Evolutionary conservation across 2,329 filamentous ascomycete genomes (phyloP).

Genomic region (Fusarium pseudograminearum): DNA sequence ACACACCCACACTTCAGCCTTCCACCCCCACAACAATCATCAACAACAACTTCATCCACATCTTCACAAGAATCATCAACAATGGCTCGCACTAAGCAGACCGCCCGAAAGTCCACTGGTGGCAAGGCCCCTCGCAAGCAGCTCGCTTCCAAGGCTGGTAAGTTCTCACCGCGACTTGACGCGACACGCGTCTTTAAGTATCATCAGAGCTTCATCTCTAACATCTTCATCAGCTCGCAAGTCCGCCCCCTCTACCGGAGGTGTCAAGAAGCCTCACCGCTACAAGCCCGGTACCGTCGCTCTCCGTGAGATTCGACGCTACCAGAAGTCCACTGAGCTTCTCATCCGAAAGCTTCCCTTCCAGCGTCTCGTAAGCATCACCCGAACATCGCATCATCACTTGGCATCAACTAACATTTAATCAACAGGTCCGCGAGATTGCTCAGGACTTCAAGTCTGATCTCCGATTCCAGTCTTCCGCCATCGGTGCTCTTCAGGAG

Average conservation of each 20-base stretch:
- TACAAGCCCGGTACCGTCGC: constrained; percentile 94
- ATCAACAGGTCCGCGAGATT: constrained; percentile 84
- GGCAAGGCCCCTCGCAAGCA: constrained; percentile 90
- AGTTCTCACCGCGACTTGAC: constrained; percentile 35
- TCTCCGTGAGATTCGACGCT: constrained; percentile 97
- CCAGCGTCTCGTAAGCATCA: constrained; percentile 80
- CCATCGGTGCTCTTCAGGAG: constrained; percentile 97
- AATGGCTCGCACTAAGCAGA: constrained; percentile 77
- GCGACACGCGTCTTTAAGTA: constrained; percentile 25
- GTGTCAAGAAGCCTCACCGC: constrained; percentile 95
- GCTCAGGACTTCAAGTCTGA: constrained; percentile 96
- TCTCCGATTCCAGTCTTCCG: constrained; percentile 97
- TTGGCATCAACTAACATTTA: constrained; percentile 17
- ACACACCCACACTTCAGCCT: constrained; percentile 54
- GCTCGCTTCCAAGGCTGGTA: constrained; percentile 94
- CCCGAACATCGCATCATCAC: too few species aligned
- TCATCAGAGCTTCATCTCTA: constrained; percentile 12
- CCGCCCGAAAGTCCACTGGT: constrained; percentile 81
- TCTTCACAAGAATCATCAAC: constrained; percentile 54
- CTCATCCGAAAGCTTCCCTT: constrained; percentile 98
- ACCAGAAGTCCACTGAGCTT: constrained; percentile 97
- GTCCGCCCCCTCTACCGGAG: constrained; percentile 94
- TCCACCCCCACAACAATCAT: constrained; percentile 45
- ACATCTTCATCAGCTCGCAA: constrained; percentile 74
- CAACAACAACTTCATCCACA: constrained; percentile 49